phyloP scores from a whole-genome alignment of 495 filamentous ascomycete genomes.

The Jackrogersella minutella region DNA sequence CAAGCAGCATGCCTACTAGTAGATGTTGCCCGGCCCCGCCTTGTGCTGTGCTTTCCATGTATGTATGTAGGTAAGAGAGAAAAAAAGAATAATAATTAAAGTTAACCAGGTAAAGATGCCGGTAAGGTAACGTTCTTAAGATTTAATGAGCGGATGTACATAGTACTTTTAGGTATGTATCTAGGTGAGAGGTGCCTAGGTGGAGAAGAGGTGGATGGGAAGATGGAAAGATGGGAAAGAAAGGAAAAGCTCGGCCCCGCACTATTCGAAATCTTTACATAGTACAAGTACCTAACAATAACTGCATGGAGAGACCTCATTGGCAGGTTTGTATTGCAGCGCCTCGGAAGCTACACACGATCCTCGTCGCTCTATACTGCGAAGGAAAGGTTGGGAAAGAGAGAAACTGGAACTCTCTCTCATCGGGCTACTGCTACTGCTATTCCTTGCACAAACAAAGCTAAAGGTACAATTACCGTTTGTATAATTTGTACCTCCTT shows the following conservation, averaged over 20 bases:
- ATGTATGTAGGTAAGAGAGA: conserved; percentile 1
- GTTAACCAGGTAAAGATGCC: background rate
- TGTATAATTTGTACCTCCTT: conserved; percentile 2
- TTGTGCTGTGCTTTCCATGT: conserved; percentile 2
- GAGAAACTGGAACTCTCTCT: background rate
- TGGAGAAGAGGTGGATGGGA: too few species aligned
- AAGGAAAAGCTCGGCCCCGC: conserved; percentile 23
- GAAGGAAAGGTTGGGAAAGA: too few species aligned
- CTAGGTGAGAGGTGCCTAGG: conserved; percentile 16
- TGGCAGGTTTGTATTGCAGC: conserved; percentile 33
- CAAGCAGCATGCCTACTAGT: background rate
- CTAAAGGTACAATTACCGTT: background rate
- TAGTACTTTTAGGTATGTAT: conserved; percentile 1
- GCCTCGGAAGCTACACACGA: conserved; percentile 36
- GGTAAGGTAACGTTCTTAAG: background rate
- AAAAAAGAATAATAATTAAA: conserved; percentile 6
- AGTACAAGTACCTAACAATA: conserved; percentile 37
- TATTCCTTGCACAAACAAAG: background rate
- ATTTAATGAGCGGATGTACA: conserved; percentile 16
- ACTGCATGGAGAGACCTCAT: conserved; percentile 20
- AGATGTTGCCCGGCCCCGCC: conserved; percentile 25
- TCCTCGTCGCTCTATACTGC: conserved; percentile 26
- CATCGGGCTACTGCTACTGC: background rate
- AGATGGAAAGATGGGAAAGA: conserved; percentile 9
- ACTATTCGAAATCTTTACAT: conserved; percentile 34